Evolutionary conservation across 352 stramenopile genomes (phyloP), one percentile per base, ranked within the genome.

Genomic region (Paralagenidium karlingii): DNA sequence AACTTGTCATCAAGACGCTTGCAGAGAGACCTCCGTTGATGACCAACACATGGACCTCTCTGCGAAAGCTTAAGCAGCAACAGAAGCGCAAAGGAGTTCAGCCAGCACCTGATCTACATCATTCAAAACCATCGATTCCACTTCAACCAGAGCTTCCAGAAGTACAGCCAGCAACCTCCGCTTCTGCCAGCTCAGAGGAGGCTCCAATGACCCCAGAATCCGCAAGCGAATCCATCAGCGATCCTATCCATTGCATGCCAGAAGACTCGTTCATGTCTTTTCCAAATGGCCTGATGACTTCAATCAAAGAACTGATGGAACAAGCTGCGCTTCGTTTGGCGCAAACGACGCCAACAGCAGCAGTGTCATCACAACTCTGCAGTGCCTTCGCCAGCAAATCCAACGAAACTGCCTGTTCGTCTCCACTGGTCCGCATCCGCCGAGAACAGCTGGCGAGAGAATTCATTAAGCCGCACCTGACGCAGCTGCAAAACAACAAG

Each of bases 251-350:
- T 79, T 26, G 56, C 63, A 0, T 47, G 11, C 11, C 11, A 32
- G 28, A 58, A 34, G 78, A 78, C 42, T 45, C 82, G 37, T 32
- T 80, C 25, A 52, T 60, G 21, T 75, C 62, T 12, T 60, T 83
- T 22, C 66, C 69, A 18, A 63, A 54, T 15, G 69, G 66, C 5
- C 49, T 83, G 48, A 76, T 61, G 32, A 60, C 56, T n/a, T n/a
- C n/a, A n/a, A n/a, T n/a, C n/a, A n/a, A n/a, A n/a, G n/a, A n/a
- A n/a, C n/a, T n/a, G n/a, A n/a, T n/a, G n/a, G n/a, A n/a, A n/a
- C n/a, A n/a, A n/a, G n/a, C n/a, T n/a, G n/a, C n/a, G n/a, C n/a
- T n/a, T n/a, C n/a, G n/a, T n/a, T n/a, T n/a, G n/a, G n/a, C n/a
- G n/a, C n/a, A n/a, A 32, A 32, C 11, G 28, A 13, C 11, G 28